phyloP scores from a whole-genome alignment of 768 basidiomycete genomes.

The Pisolithus sp. region DNA sequence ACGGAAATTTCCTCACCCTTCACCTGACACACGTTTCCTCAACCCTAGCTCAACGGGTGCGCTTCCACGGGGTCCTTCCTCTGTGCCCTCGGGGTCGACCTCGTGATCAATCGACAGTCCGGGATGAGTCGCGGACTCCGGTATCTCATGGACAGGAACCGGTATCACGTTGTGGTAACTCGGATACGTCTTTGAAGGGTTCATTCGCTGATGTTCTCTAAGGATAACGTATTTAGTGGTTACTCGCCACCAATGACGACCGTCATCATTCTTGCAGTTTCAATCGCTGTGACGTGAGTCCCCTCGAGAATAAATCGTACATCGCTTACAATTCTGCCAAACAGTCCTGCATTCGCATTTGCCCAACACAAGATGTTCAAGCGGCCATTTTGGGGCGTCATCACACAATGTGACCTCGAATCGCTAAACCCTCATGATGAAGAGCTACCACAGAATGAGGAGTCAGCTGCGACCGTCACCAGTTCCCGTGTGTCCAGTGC shows the following conservation, averaged over 20 bases:
- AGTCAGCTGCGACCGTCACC: slow-evolving; percentile 1
- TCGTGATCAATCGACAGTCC: slow-evolving; percentile 48
- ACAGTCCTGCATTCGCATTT: slow-evolving; percentile 47
- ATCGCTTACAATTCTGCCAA: not conserved
- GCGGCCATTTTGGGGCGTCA: slow-evolving; percentile 38
- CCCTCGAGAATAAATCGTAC: not conserved
- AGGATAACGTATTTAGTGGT: slow-evolving; percentile 44
- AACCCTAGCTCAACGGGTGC: slow-evolving; percentile 37
- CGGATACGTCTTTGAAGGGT: not conserved
- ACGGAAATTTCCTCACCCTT: not conserved
- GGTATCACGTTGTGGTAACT: slow-evolving; percentile 48
- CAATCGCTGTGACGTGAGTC: slow-evolving; percentile 51
- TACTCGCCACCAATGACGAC: slow-evolving; percentile 48
- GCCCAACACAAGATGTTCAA: slow-evolving; percentile 49
- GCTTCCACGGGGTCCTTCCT: slow-evolving; percentile 61
- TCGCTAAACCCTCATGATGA: slow-evolving; percentile 19
- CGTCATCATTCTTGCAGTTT: slow-evolving; percentile 45
- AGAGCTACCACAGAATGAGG: slow-evolving; percentile 19
- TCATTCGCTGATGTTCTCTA: slow-evolving; percentile 2
- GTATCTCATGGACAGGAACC: slow-evolving; percentile 57
- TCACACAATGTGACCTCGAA: slow-evolving; percentile 14
- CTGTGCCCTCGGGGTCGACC: slow-evolving; percentile 47
- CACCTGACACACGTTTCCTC: not conserved
- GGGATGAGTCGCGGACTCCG: slow-evolving; percentile 63
- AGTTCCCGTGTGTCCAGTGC: slow-evolving; percentile 7